A percentile compares a stretch with the other conserved stretches of the same genome.
phyloP scores from a whole-genome alignment of 352 stramenopile species.

The Discostella stelligera region DNA sequence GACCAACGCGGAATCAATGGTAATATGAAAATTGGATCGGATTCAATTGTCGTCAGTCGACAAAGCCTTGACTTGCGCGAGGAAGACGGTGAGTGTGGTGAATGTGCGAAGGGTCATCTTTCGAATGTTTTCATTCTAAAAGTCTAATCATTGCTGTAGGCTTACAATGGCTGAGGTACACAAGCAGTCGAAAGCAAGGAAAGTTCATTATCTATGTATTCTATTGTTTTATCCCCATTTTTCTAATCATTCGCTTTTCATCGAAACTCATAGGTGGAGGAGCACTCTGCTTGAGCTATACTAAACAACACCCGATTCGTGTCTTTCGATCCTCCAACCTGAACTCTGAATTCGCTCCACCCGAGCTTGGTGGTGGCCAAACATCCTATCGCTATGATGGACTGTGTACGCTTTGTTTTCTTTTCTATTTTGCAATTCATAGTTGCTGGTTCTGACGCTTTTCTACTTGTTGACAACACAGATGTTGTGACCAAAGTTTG shows the following conservation, averaged over 20 bases:
- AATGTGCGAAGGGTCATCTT: neutral
- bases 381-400: slow-evolving; percentile 42
- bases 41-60: slow-evolving; percentile 55
- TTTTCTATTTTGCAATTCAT: neutral
- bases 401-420: slow-evolving; percentile 13
- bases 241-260: slow-evolving; percentile 2
- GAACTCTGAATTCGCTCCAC: slow-evolving; percentile 19
- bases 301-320: slow-evolving; percentile 19
- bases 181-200: slow-evolving; percentile 40
- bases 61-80: slow-evolving; percentile 37
- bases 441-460: neutral
- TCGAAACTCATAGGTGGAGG: slow-evolving; percentile 15
- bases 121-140: neutral
- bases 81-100: slow-evolving; percentile 41
- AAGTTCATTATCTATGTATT: slow-evolving; percentile 9
- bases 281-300: slow-evolving; percentile 24
- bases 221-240: neutral
- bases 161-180: slow-evolving; percentile 44
- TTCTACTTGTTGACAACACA: neutral
- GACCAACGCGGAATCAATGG: slow-evolving; percentile 55
- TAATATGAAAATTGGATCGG: slow-evolving; percentile 41
- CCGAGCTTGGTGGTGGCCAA: slow-evolving; percentile 17
- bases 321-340: slow-evolving; percentile 44
- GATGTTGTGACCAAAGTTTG: slow-evolving; percentile 26
- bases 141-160: slow-evolving; percentile 9